Conservation (phyloP, 108 stramenopile genomes). For the Cyclostephanos invisitatus region DNA sequence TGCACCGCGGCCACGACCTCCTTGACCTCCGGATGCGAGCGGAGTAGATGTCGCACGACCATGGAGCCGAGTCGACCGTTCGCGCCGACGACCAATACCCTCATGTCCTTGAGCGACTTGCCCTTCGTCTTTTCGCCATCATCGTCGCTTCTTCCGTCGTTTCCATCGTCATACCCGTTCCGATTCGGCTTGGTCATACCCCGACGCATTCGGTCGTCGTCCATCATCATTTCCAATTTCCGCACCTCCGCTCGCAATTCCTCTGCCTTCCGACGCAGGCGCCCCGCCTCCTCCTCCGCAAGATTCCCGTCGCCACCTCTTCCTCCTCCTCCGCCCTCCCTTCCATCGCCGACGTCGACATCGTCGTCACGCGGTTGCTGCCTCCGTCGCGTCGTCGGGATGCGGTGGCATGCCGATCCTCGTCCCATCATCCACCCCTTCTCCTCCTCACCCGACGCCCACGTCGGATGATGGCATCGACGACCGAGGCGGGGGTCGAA, state of each 20-base stretch:
- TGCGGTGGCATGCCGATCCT: background rate
- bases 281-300: conserved; percentile 51
- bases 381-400: background rate
- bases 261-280: conserved; percentile 57
- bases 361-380: background rate
- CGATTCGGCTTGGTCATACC: background rate
- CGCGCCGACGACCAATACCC: conserved; percentile 75
- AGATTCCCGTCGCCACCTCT: background rate
- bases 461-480: no score
- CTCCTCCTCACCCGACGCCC: no score
- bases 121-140: conserved; percentile 9
- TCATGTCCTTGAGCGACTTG: conserved; percentile 58
- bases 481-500: no score
- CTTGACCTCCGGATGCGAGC: conserved; percentile 59
- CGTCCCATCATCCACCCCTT: background rate
- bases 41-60: conserved; percentile 74
- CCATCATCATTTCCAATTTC: conserved; percentile 59
- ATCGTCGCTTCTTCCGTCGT: conserved; percentile 5
- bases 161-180: background rate
- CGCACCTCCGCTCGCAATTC: conserved; percentile 69
- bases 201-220: conserved; percentile 22
- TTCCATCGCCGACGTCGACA: background rate
- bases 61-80: conserved; percentile 82
- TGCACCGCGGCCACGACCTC: conserved; percentile 84
- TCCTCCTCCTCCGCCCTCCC: conserved; percentile 39